These are phyloP conservation scores for Claviceps arundinis DNA, from an alignment of 2,329 filamentous ascomycete species.

Conservation along the genomic window DNA sequence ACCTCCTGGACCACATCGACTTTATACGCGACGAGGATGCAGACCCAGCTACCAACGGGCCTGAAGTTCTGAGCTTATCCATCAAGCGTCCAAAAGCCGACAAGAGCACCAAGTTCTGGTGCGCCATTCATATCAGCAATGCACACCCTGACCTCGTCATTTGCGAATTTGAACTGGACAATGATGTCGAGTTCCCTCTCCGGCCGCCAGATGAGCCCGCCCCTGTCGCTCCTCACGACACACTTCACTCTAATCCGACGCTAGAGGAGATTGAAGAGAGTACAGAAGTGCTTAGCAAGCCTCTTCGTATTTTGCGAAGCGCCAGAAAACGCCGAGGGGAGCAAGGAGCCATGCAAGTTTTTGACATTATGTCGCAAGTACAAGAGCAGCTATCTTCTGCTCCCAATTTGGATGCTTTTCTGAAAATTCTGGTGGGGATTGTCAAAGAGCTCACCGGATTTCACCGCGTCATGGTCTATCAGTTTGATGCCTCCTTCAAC, in stretches of 20 bases:
- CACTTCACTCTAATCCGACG: constrained; percentile 58
- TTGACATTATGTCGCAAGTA: constrained; percentile 84
- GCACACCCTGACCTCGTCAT: constrained; percentile 58
- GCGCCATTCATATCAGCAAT: constrained; percentile 66
- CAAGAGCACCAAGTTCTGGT: constrained; percentile 63
- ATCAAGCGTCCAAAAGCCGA: constrained; percentile 43
- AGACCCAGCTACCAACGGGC: constrained; percentile 62
- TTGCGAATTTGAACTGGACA: constrained; percentile 80
- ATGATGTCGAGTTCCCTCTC: constrained; percentile 56
- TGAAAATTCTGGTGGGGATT: constrained; percentile 73
- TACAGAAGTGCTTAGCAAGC: constrained; percentile 62
- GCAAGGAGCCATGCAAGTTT: constrained; percentile 76
- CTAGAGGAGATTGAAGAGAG: constrained; percentile 62
- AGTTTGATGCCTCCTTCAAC: constrained; percentile 74
- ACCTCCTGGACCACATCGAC: constrained; percentile 73
- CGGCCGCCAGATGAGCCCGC: constrained; percentile 46
- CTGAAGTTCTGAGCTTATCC: constrained; percentile 73
- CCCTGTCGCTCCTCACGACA: constrained; percentile 57
- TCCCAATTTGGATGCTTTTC: constrained; percentile 53
- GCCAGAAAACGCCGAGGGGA: constrained; percentile 65
- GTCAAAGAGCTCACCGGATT: constrained; percentile 85
- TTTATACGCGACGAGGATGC: constrained; percentile 75
- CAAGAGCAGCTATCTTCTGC: constrained; percentile 74
- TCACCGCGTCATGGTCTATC: constrained; percentile 85
- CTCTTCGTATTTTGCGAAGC: constrained; percentile 62